Percentiles rank a stretch among this genome's conserved stretches.
Conservation (phyloP, 2,329 filamentous ascomycete species). For the Verticillium longisporum region DNA sequence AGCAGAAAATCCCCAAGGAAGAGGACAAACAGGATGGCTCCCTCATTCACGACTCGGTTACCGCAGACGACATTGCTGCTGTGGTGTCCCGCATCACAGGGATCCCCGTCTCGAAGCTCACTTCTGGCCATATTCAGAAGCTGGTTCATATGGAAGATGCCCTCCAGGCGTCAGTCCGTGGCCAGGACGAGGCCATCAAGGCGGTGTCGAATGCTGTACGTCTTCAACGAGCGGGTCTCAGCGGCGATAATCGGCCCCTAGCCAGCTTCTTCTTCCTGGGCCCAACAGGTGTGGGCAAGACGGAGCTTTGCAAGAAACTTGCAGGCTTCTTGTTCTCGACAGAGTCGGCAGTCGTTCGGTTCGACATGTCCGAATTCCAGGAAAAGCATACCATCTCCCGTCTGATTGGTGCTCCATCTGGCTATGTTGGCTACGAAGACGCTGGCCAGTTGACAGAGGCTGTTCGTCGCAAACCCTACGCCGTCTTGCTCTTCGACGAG, state of each 20-base stretch:
- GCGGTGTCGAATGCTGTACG: constrained; percentile 90
- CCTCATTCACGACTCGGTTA: constrained; percentile 91
- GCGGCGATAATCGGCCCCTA: constrained; percentile 82
- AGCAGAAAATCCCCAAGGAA: constrained; percentile 74
- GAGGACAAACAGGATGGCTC: constrained; percentile 45
- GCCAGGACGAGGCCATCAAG: constrained; percentile 88
- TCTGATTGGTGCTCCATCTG: constrained; percentile 86
- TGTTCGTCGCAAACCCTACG: constrained; percentile 89
- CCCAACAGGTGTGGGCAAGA: constrained; percentile 95
- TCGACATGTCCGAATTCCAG: constrained; percentile 97
- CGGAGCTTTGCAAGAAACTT: constrained; percentile 93
- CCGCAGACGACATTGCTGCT: constrained; percentile 83
- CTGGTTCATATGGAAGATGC: constrained; percentile 93
- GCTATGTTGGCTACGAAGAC: constrained; percentile 95
- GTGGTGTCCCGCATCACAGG: constrained; percentile 90
- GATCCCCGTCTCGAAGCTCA: constrained; percentile 87
- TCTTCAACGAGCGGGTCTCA: constrained; percentile 86
- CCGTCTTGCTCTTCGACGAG: constrained; percentile 90
- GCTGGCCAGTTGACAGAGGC: constrained; percentile 94
- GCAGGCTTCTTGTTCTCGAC: constrained; percentile 91
- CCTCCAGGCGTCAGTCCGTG: constrained; percentile 74
- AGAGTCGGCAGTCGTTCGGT: constrained; percentile 81
- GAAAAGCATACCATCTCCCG: constrained; percentile 95
- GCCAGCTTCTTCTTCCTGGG: constrained; percentile 98
- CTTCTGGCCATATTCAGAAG: constrained; percentile 89